Evolutionary conservation across 2,329 filamentous ascomycete species (phyloP), one percentile per base, ranked within the genome.

Genomic region (Colletotrichum eleusines): DNA sequence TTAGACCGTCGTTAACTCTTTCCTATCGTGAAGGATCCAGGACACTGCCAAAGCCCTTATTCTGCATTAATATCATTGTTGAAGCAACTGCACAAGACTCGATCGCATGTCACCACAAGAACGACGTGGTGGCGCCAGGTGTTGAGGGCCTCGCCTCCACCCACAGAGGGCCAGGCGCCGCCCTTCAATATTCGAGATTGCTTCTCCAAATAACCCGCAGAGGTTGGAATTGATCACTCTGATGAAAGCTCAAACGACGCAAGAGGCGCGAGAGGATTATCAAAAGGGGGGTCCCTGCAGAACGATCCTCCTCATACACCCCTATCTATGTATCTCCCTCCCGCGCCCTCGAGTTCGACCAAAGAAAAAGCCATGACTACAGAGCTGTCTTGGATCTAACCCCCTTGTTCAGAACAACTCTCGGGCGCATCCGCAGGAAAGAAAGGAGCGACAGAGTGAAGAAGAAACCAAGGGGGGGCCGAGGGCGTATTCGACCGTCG

Each of bases 361-460:
- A 42, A 23, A 26, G 31, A 16, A 51, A 35, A 33, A 51, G 16
- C n/a, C 38, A 54, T 51, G 35, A 64, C 38, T 59, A 31, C 28
- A 68, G 28, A 8, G 28, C 23, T 46, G 23, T 63, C 50, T 55
- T 38, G 18, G 20, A 55, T 20, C 42, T 12, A n/a, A 20, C 16
- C 35, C 46, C 46, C 61, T 53, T 57, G 53, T 50, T 33, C 38
- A 63, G 51, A 58, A 48, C 38, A 51, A n/a, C 68, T 38, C 68
- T 63, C 60, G 64, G 64, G 68, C 46, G 44, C 33, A 58, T 61
- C 68, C 64, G 58, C 59, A 28, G 31, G 35, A 58, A 26, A 42
- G 60, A 46, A 55, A 63, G 5, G 42, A 60, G 26, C 16, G 20
- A 59, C 35, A 18, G 7, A 42, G 31, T 62, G 26, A 67, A 31